Base-by-base conservation (phyloP, 1,284 basidiomycete genomes). In the Cryptococcus sp. region DNA sequence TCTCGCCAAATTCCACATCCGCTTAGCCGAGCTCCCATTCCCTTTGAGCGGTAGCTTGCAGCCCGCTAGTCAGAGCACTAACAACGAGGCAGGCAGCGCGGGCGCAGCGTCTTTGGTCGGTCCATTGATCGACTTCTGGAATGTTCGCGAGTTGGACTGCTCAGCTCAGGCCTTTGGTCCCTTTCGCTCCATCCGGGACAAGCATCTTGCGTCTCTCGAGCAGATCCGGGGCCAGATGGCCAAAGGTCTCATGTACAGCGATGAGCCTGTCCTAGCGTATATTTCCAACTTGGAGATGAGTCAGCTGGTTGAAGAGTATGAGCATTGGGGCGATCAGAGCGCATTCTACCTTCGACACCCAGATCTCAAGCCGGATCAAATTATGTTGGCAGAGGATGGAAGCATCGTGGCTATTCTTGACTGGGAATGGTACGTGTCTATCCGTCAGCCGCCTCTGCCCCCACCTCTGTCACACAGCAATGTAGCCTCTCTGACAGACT, bases 371-470 rank as follows among this genome's bases (percentile, higher is more conserved):
- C 43, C 46, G 5, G 55, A 59, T 48, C 60, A 65, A 19, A 23
- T 46, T n/a, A 39, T 65, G 54, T 29, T 43, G n/a, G 26, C 46
- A 13, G 50, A 57, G 1, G 44, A 59, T 20, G 55, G 52, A 8
- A n/a, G 55, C 6, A 25, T 65, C 16, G 48, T 50, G 15, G 54
- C 16, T 26, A 41, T 60, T 11, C 22, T 65, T 11, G 63, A 65
- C 44, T 65, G 63, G 63, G 57, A 65, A 23, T 65, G 63, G 63
- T 58, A 34, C 29, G 29, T 34, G 29, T 10, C 8, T 34, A 4
- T 34, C 29, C 8, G 5, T 29, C 26, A 29, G 10, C 26, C 26
- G 26, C 4, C 4, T 29, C 26, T 29, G 26, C 8, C 13, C 8
- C 29, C 29, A 34, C 29, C 8, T 34, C 10, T 29, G 26, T 10